phyloP scores from a whole-genome alignment of 2,329 filamentous ascomycete species.

The Phialophora macrospora region DNA sequence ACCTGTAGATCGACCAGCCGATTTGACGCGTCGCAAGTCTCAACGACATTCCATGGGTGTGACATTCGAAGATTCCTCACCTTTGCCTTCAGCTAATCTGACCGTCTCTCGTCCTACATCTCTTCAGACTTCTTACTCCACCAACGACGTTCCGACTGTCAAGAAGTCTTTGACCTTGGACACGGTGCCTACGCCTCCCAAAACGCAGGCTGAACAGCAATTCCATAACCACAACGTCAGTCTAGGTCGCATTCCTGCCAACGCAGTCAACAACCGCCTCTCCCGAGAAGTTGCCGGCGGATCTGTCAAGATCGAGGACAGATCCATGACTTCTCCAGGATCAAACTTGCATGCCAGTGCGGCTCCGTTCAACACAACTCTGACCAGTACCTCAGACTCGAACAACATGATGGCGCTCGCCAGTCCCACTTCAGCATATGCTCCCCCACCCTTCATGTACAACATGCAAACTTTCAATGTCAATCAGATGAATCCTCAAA shows the following conservation, averaged over 20 bases:
- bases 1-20: conserved; percentile 40
- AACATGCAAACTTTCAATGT: conserved; percentile 42
- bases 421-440: conserved; percentile 44
- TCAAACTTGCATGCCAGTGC: conserved; percentile 73
- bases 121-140: conserved; percentile 84
- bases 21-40: conserved; percentile 45
- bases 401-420: conserved; percentile 46
- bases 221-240: conserved; percentile 77
- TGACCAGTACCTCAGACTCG: conserved; percentile 47
- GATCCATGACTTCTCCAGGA: conserved; percentile 23
- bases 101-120: conserved; percentile 52
- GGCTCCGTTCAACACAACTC: conserved; percentile 73
- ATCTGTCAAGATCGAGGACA: conserved; percentile 34
- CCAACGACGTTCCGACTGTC: conserved; percentile 83
- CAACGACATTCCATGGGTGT: conserved; percentile 54
- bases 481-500: conserved; percentile 33
- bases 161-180: conserved; percentile 68
- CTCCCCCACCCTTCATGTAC: conserved; percentile 56
- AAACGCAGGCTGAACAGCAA: conserved; percentile 65
- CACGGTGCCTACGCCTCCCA: conserved; percentile 51
- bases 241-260: conserved; percentile 76
- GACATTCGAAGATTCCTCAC: conserved; percentile 42
- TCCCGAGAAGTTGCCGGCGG: conserved; percentile 67
- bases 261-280: conserved; percentile 69
- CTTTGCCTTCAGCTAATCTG: conserved; percentile 43